Evolutionary conservation across 495 filamentous ascomycete genomes (phyloP).

Genomic region (Daldinia decipiens): DNA sequence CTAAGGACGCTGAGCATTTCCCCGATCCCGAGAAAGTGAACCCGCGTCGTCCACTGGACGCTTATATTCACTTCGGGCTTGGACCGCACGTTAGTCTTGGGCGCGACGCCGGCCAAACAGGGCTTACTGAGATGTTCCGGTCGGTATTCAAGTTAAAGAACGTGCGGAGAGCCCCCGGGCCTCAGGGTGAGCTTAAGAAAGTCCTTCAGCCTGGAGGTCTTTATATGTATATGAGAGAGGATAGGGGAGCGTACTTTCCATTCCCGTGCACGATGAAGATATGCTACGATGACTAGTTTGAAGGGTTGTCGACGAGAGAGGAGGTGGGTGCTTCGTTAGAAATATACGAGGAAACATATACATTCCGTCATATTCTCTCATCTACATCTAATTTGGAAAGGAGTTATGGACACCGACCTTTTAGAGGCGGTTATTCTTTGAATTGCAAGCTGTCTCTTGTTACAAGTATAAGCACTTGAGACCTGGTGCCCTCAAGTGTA

Average conservation of each 20-base stretch:
- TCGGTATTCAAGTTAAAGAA: slow-evolving; percentile 70
- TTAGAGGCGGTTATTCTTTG: neutral
- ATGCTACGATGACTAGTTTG: slow-evolving; percentile 54
- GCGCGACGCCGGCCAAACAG: slow-evolving; percentile 67
- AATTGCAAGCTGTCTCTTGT: neutral
- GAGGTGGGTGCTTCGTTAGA: neutral
- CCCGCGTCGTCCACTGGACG: slow-evolving; percentile 71
- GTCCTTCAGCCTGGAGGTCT: slow-evolving; percentile 67
- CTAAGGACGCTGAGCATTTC: slow-evolving; percentile 70
- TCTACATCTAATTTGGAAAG: neutral
- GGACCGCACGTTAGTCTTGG: slow-evolving; percentile 73
- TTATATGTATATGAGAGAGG: slow-evolving; percentile 77
- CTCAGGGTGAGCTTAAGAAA: slow-evolving; percentile 79
- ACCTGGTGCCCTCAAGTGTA: neutral
- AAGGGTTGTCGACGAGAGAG: neutral
- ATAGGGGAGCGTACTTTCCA: slow-evolving; percentile 74
- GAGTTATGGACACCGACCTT: neutral
- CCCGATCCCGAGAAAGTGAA: slow-evolving; percentile 73
- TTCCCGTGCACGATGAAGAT: slow-evolving; percentile 78
- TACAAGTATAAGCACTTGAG: neutral
- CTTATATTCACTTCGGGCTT: slow-evolving; percentile 73
- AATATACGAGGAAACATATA: slow-evolving; percentile 10
- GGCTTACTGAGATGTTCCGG: slow-evolving; percentile 73
- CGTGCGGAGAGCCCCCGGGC: slow-evolving; percentile 75
- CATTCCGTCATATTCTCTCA: neutral